Conservation (phyloP, 306 rosid species). For the Oxytropis ochrocephala region DNA sequence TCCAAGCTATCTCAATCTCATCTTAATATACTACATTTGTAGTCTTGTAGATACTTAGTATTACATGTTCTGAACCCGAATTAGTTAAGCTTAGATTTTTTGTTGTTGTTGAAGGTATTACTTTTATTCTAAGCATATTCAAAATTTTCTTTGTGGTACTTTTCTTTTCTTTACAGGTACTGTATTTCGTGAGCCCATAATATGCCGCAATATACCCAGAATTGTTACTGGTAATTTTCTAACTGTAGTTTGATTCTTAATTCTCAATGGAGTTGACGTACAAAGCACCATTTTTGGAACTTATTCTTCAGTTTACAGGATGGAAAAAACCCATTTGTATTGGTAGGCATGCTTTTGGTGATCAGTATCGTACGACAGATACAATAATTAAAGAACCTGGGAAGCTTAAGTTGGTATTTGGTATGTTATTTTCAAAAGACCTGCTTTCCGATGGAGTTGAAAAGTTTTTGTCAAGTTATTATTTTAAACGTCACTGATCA, state of each 20-base stretch:
- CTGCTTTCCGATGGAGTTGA: slow-evolving; percentile 13
- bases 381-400: slow-evolving; percentile 68
- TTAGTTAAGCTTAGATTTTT: neutral
- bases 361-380: slow-evolving; percentile 96
- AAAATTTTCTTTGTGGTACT: neutral
- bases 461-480: neutral
- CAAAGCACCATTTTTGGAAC: slow-evolving; percentile 25
- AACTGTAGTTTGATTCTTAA: slow-evolving; percentile 11
- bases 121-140: neutral
- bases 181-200: slow-evolving; percentile 93
- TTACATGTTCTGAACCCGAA: neutral
- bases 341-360: slow-evolving; percentile 99
- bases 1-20: neutral
- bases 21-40: neutral
- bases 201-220: slow-evolving; percentile 77
- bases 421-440: slow-evolving; percentile 39
- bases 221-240: slow-evolving; percentile 60
- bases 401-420: slow-evolving; percentile 89
- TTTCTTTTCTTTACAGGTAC: slow-evolving; percentile 54
- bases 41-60: neutral
- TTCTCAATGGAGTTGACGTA: slow-evolving; percentile 13
- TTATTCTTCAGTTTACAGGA: slow-evolving; percentile 49
- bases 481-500: neutral
- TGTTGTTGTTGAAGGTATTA: neutral
- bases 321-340: slow-evolving; percentile 99